Evolutionary conservation across 2,329 filamentous ascomycete genomes (phyloP), one percentile per base, ranked within the genome.

Genomic region (Cercospora sojina): DNA sequence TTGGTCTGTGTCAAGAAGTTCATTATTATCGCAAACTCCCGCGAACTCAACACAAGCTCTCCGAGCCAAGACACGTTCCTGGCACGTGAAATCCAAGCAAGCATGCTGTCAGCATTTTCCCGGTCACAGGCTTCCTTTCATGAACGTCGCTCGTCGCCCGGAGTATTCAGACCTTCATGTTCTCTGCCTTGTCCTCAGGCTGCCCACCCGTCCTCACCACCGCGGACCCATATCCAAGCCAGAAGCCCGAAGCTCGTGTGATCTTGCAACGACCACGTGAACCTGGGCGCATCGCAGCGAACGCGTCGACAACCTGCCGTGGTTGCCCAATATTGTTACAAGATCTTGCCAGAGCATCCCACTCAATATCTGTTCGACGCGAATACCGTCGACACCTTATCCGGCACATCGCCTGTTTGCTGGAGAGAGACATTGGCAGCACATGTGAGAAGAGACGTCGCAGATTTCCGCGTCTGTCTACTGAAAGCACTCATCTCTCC

Each of bases 21-120:
- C 53, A 55, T 27, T 23, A 3, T 3, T 8, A 6, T 55, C 51
- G 18, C 29, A 29, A 32, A 32, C 25, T 56, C 18, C 27, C 12
- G 23, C 27, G 27, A 57, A 20, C 47, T 51, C 47, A 51, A 16
- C 35, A 57, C 53, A 57, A 57, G 53, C 53, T 57, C 53, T 23
- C 53, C 31, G n/a, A 32, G 53, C 53, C 53, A 57, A 57, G 53
- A 35, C 53, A 35, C 27, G 53, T 57, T 57, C 53, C 53, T 57
- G 53, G 53, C 53, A 57, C 53, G 53, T 57, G 53, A 23, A 57
- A 20, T 23, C 2, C 13, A 7, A 7, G 23, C 47, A 16, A 51
- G 47, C 23, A 51, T 27, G 25, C 2, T 16, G 47, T 51, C 47
- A 16, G 47, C 47, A 27, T 51, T 5, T 51, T 27, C 23, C 23